These are phyloP conservation scores for Pseudophaeomoniella oleicola DNA, from an alignment of 2,329 filamentous ascomycete species.

Conservation along the genomic window DNA sequence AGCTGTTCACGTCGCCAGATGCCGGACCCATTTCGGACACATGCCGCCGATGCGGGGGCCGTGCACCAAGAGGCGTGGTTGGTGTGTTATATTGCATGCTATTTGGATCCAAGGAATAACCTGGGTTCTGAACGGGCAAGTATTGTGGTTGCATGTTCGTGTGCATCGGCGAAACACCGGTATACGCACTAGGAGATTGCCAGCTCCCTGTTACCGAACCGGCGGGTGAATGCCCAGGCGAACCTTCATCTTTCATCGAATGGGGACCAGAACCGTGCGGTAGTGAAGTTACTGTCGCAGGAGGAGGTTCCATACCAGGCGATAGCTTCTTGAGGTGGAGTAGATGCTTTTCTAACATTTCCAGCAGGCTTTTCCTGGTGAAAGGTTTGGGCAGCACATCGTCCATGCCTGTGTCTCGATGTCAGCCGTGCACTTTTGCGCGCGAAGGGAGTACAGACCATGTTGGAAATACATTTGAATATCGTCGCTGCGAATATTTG, in stretches of 20 bases:
- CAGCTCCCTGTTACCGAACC: slow-evolving; percentile 42
- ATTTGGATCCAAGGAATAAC: slow-evolving; percentile 24
- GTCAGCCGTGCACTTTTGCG: slow-evolving; percentile 13
- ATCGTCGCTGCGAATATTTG: slow-evolving; percentile 91
- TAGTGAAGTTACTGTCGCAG: slow-evolving; percentile 26
- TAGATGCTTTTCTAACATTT: slow-evolving; percentile 78
- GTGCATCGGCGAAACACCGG: slow-evolving; percentile 42
- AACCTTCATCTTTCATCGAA: slow-evolving; percentile 48
- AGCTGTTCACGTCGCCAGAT: slow-evolving; percentile 34
- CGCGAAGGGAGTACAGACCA: slow-evolving; percentile 42
- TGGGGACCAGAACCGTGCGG: slow-evolving; percentile 37
- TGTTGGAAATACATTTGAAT: slow-evolving; percentile 96
- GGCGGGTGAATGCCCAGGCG: slow-evolving; percentile 46
- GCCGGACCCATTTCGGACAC: slow-evolving; percentile 47
- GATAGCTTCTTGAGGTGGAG: slow-evolving; percentile 62
- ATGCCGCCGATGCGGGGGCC: slow-evolving; percentile 35
- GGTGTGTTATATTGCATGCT: slow-evolving; percentile 23
- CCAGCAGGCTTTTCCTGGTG: slow-evolving; percentile 71
- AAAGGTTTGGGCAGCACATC: slow-evolving; percentile 96
- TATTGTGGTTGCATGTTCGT: slow-evolving; percentile 30
- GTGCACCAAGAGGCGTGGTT: slow-evolving; percentile 19
- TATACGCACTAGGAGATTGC: slow-evolving; percentile 47
- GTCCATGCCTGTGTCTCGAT: slow-evolving; percentile 61
- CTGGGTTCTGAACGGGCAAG: slow-evolving; percentile 21
- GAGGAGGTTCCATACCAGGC: slow-evolving; percentile 39